Evolutionary conservation across 2,329 filamentous ascomycete genomes (phyloP), one percentile per base, ranked within the genome.

Genomic region (Byssothecium circinans): DNA sequence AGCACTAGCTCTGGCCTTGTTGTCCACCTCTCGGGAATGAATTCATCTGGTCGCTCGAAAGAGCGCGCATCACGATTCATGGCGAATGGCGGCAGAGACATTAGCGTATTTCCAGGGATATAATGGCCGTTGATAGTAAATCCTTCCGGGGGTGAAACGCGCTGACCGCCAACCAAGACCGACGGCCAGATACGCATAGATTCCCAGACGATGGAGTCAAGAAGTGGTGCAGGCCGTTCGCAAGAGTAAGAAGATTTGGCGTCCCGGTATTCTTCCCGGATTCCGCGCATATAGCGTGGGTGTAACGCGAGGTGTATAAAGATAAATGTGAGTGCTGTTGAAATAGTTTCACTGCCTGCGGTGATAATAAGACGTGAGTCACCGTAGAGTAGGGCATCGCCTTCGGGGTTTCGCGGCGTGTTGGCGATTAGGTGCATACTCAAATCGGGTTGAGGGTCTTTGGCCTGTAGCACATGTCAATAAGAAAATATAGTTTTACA

Each of bases 311-410:
- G 61, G 2, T 63, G 57, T 43, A 63, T 56, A 62, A 83, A 72
- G 35, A 77, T 74, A 53, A 82, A 80, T 15, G 73, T 74, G 52
- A 83, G 70, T 10, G 79, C 72, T 40, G 78, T 75, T 39, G 72
- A 75, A 3, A 78, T 81, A 0, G 79, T 81, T 25, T 76, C 78
- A 15, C 60, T 62, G 12, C 65, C 62, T 1, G 65, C 63, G n/a
- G 54, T 57, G 32, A 68, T 60, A 30, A 67, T 63, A n/a, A 67
- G 53, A 19, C 64, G 61, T 2, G 63, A 65, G 38, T 67, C 65
- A 15, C 61, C 58, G 33, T 56, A 55, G n/a, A 66, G 58, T 8
- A 64, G 52, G 12, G 47, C 45, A 14, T 49, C 48, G 19, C 61
- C 62, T 20, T 51, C 47, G 3, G 36, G 12, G 1, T 49, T 41